These are phyloP conservation scores for Amanita rubescens DNA, from an alignment of 768 basidiomycete genomes.

Conservation along the genomic window DNA sequence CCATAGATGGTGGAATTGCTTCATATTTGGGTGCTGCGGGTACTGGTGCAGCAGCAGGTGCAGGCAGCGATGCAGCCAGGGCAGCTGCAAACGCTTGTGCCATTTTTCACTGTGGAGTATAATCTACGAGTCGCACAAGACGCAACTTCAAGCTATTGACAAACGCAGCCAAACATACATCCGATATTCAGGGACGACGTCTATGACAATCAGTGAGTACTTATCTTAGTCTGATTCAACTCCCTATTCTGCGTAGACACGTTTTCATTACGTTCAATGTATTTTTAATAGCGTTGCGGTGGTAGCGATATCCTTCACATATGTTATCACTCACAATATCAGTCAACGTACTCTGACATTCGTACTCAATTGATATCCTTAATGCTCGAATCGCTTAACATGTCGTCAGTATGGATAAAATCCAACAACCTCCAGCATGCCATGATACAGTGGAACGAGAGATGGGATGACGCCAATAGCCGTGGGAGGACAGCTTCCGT, in stretches of 20 bases:
- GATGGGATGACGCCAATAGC: not conserved
- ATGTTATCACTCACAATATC: no score
- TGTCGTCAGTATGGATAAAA: no score
- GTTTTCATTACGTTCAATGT: not conserved
- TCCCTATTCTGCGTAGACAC: no score
- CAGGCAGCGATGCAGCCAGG: conserved; percentile 76
- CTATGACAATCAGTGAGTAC: not conserved
- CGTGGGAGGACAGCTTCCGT: not conserved
- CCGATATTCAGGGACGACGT: not conserved
- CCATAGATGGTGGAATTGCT: conserved; percentile 87
- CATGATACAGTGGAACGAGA: not conserved
- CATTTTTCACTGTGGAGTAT: conserved; percentile 2
- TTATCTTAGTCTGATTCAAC: no score
- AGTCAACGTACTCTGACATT: no score
- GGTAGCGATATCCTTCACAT: no score
- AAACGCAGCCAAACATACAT: conserved; percentile 25
- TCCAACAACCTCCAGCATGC: not conserved
- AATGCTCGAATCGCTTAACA: no score
- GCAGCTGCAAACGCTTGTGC: conserved; percentile 90
- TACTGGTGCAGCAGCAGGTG: conserved; percentile 50
- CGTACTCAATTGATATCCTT: no score
- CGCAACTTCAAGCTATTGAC: conserved; percentile 19
- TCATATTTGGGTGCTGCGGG: conserved; percentile 69
- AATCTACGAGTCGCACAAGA: no score
- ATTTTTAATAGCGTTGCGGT: not conserved